Conservation (phyloP, 225 moss, liverwort and hornwort genomes). For the Takakia lepidozioides region DNA sequence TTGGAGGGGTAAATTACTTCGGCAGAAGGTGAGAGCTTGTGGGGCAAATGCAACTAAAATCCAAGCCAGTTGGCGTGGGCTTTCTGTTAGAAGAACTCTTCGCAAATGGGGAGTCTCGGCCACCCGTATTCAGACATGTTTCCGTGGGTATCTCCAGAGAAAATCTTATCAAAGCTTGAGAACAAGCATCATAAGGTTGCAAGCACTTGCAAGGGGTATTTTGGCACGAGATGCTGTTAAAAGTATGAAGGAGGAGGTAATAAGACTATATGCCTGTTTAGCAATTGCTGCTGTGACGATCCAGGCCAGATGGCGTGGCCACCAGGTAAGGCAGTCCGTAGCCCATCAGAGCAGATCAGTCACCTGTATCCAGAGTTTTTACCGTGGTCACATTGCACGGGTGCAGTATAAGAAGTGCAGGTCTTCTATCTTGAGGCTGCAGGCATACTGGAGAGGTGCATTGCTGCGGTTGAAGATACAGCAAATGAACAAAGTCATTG, state of each 20-base stretch:
- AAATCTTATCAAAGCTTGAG: background rate
- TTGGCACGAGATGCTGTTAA: too few relatives aligned
- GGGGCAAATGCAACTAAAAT: conserved; percentile 11
- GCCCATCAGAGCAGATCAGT: too few relatives aligned
- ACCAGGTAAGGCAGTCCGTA: too few relatives aligned
- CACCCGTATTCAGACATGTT: conserved; percentile 27
- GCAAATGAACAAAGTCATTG: too few relatives aligned
- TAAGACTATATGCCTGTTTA: too few relatives aligned
- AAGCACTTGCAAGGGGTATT: too few relatives aligned
- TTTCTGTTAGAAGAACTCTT: conserved; percentile 15
- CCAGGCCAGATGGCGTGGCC: too few relatives aligned
- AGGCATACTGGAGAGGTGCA: conserved; percentile 4
- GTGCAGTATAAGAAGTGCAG: conserved; percentile 16
- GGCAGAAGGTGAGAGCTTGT: background rate
- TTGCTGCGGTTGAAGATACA: too few relatives aligned
- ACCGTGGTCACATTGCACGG: conserved; percentile 22
- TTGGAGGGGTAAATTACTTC: too few relatives aligned
- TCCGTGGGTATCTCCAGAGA: conserved; percentile 23
- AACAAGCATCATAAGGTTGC: too few relatives aligned
- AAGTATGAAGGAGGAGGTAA: too few relatives aligned
- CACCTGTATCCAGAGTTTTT: conserved; percentile 28
- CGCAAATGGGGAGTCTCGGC: conserved; percentile 13
- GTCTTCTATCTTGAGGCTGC: conserved; percentile 18
- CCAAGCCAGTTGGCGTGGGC: conserved; percentile 36
- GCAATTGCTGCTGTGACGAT: too few relatives aligned